A percentile compares a stretch with the other conserved stretches of the same genome.
Conservation (phyloP, 169 alveolate species). For the Plasmodium vinckei region DNA sequence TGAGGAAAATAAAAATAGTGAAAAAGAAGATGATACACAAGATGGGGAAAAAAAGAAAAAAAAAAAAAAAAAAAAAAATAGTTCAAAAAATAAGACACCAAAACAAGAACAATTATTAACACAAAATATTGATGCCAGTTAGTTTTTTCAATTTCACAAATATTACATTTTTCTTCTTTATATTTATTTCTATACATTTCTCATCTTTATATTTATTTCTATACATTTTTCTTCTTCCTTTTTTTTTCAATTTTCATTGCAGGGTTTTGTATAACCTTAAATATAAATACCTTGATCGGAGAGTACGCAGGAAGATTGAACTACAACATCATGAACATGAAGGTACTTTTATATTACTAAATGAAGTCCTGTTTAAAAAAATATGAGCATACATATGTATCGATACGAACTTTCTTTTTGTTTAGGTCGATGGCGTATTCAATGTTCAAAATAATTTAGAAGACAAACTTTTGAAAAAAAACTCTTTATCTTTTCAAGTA, state of each 20-base stretch:
- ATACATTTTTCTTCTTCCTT: background rate
- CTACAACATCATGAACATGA: slow-evolving; percentile 51
- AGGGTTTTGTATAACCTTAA: slow-evolving; percentile 55
- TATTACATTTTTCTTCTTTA: background rate
- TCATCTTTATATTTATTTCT: background rate
- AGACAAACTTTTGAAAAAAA: slow-evolving; percentile 18
- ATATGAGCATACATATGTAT: background rate
- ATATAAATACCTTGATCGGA: slow-evolving; percentile 62
- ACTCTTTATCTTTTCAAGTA: slow-evolving; percentile 56
- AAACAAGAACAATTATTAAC: slow-evolving; percentile 11
- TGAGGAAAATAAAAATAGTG: background rate
- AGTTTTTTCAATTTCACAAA: background rate
- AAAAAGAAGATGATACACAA: slow-evolving; percentile 11
- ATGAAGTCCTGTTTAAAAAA: background rate
- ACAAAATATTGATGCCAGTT: slow-evolving; percentile 34
- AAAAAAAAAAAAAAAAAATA: slow-evolving; percentile 25
- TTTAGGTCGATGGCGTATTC: slow-evolving; percentile 57
- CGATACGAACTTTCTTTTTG: background rate
- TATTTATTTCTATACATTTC: background rate
- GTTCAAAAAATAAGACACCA: slow-evolving; percentile 6
- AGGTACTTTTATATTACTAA: slow-evolving; percentile 7
- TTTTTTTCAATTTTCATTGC: background rate
- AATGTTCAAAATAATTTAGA: slow-evolving; percentile 21
- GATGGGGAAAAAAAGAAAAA: slow-evolving; percentile 52
- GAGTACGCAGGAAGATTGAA: slow-evolving; percentile 18